A percentile compares a stretch with the other conserved stretches of the same genome.
phyloP scores from a whole-genome alignment of 2,329 filamentous ascomycete genomes.

The Tolypocladium tropicale region DNA sequence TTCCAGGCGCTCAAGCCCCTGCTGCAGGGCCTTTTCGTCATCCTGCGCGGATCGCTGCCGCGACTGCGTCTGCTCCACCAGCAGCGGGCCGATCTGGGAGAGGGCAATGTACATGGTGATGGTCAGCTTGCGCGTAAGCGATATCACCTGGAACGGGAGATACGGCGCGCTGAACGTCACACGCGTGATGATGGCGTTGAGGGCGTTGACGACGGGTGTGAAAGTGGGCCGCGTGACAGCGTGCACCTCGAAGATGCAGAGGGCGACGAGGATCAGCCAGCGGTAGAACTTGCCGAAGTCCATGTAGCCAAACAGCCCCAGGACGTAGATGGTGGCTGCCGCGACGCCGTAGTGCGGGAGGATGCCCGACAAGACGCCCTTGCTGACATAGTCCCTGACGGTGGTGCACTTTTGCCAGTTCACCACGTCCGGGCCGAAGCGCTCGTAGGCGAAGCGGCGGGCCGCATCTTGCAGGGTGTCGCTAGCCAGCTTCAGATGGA shows the following conservation, averaged over 20 bases:
- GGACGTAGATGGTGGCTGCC: slow-evolving; percentile 46
- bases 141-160: slow-evolving; percentile 76
- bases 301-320: slow-evolving; percentile 57
- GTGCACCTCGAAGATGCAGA: slow-evolving; percentile 48
- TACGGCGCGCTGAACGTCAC: slow-evolving; percentile 45
- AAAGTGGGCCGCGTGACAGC: slow-evolving; percentile 43
- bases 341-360: slow-evolving; percentile 52
- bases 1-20: slow-evolving; percentile 60
- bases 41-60: slow-evolving; percentile 17
- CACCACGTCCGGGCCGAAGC: slow-evolving; percentile 67
- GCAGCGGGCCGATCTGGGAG: slow-evolving; percentile 65
- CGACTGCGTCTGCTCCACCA: slow-evolving; percentile 31
- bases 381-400: slow-evolving; percentile 60
- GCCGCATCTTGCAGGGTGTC: slow-evolving; percentile 72
- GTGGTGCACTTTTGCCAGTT: slow-evolving; percentile 57
- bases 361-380: slow-evolving; percentile 49
- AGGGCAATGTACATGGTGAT: slow-evolving; percentile 78
- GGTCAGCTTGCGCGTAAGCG: slow-evolving; percentile 63
- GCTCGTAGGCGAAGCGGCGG: slow-evolving; percentile 78
- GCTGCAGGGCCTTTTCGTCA: slow-evolving; percentile 40
- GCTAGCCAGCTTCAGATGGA: slow-evolving; percentile 72
- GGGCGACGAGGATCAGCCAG: slow-evolving; percentile 44
- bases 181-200: slow-evolving; percentile 34
- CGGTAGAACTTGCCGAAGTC: slow-evolving; percentile 57
- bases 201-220: slow-evolving; percentile 31